Conservation (phyloP, 257 asterid species). For the Rhazya stricta region DNA sequence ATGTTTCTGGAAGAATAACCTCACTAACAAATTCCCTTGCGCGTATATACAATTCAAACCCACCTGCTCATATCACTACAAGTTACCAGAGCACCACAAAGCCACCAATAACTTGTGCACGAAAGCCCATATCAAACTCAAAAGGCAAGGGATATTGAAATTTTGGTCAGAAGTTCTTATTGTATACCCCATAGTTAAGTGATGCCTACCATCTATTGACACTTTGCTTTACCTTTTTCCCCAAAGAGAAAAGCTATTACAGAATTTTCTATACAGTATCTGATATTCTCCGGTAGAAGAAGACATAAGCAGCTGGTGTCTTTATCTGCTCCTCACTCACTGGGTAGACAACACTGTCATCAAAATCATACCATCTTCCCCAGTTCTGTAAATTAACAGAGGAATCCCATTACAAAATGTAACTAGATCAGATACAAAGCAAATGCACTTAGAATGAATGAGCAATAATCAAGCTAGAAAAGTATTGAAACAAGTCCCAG, state of each 20-base stretch:
- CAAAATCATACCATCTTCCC: conserved; percentile 59
- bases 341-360: conserved; percentile 43
- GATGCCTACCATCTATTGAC: background rate
- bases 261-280: conserved; percentile 11
- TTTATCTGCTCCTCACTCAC: conserved; percentile 41
- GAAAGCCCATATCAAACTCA: background rate
- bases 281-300: conserved; percentile 59
- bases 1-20: background rate
- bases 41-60: background rate
- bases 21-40: background rate
- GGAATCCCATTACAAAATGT: background rate
- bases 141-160: background rate
- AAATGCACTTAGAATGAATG: background rate
- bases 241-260: background rate
- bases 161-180: too few relatives aligned
- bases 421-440: background rate
- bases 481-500: background rate
- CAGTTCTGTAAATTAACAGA: conserved; percentile 43
- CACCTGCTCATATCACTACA: too few relatives aligned
- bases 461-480: background rate
- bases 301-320: conserved; percentile 64
- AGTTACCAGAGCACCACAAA: background rate
- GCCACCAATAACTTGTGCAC: background rate
- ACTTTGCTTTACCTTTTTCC: background rate
- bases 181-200: background rate